Evolutionary conservation across 176 grass and related monocot species (phyloP), one percentile per base, ranked within the genome.

Genomic region (Lolium multiflorum): DNA sequence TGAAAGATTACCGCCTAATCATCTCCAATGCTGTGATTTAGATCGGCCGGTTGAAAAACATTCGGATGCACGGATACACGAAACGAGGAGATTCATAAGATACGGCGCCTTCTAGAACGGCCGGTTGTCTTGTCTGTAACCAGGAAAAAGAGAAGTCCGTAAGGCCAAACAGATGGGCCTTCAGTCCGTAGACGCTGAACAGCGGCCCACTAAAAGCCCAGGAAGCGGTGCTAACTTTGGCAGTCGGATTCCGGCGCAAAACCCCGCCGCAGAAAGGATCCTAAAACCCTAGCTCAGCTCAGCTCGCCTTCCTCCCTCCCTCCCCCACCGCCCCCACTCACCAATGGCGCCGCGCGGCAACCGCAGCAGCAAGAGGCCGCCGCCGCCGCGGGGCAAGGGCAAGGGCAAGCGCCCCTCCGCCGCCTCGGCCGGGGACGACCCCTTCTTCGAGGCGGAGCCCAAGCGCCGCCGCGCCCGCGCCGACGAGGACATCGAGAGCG

Each of bases 361-460:
- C 48, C 87, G 81, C 54, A 89, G 81, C 74, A 74, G 21, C 77
- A 80, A 84, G 75, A 80, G 12, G 75, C 81, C 74, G 77, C 77
- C 76, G 76, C 76, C 21, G 7, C 64, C 63, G 28, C 63, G 63
- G 26, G 63, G 63, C 63, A 66, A 62, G 49, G 49, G n/a, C 18
- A 76, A 76, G 25, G 38, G 74, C 1, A 84, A 72, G 63, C 50
- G 70, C 24, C 50, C 74, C 65, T 65, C 74, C 4, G 8, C 59
- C 28, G 72, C 58, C 74, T 66, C 61, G n/a, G 80, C 15, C 28
- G 87, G 69, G 1, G 76, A 85, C 16, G 87, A 91, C 28, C 81
- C 79, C 8, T 94, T 94, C 92, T 94, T 94, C 78, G 92, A 92
- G 81, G 83, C 90, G 15, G 84, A 86, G 12, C 51, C 71, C 38